Evolutionary conservation across 805 yeast genomes (phyloP).

Genomic region (Candida gorgasii): DNA sequence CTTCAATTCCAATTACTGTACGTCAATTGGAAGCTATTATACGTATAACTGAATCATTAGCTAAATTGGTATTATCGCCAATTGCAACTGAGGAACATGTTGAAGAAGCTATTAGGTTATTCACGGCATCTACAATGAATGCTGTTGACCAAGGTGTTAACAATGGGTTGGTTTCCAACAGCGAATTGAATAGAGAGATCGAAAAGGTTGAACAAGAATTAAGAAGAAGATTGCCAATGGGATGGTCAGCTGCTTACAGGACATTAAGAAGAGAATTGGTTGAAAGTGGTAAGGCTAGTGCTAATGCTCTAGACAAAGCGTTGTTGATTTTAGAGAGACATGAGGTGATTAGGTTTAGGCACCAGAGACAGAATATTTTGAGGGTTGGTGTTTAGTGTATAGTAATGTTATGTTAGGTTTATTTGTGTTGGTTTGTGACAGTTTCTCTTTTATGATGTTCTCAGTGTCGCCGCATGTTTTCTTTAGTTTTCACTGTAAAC

Average conservation of each 20-base stretch:
- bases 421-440: too few relatives aligned
- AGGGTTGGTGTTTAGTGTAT: constrained; percentile 50
- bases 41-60: constrained; percentile 92
- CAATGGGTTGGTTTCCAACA: constrained; percentile 45
- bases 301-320: constrained; percentile 80
- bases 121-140: constrained; percentile 96
- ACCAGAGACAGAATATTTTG: constrained; percentile 79
- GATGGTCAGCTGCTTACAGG: constrained; percentile 90
- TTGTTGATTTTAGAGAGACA: constrained; percentile 78
- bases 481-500: too few relatives aligned
- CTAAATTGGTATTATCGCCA: constrained; percentile 80
- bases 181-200: constrained; percentile 69
- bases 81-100: constrained; percentile 88
- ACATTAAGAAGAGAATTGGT: constrained; percentile 84
- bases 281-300: constrained; percentile 58
- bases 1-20: constrained; percentile 94
- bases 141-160: constrained; percentile 75
- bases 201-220: constrained; percentile 79
- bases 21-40: constrained; percentile 97
- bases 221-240: constrained; percentile 88
- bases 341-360: constrained; percentile 84
- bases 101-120: constrained; percentile 90
- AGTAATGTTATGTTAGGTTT: constrained; percentile 26
- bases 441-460: too few relatives aligned
- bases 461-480: too few relatives aligned